Percentiles rank a stretch among this genome's conserved stretches.
Evolutionary conservation across 495 filamentous ascomycete genomes (phyloP).

Genomic region (Trichoderma asperelloides): DNA sequence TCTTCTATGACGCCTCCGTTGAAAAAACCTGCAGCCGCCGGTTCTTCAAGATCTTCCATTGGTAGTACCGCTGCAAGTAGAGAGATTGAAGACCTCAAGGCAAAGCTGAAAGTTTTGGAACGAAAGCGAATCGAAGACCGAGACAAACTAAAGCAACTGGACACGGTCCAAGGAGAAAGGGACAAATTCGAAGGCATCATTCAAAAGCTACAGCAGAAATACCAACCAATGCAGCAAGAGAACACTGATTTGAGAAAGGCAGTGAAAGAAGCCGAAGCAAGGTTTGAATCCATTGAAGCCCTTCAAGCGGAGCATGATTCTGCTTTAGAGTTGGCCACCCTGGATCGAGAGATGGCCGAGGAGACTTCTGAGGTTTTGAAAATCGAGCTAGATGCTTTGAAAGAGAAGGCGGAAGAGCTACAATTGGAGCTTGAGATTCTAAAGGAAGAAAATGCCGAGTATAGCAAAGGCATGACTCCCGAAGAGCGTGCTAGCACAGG

Average conservation of each 20-base stretch:
- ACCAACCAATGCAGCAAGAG: conserved; percentile 78
- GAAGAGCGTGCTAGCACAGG: conserved; percentile 81
- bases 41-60: conserved; percentile 20
- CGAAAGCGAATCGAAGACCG: conserved; percentile 76
- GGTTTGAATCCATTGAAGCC: conserved; percentile 58
- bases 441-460: conserved; percentile 76
- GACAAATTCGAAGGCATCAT: conserved; percentile 86
- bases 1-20: conserved; percentile 24
- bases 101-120: conserved; percentile 69
- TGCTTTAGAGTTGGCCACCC: conserved; percentile 73
- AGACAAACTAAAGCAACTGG: conserved; percentile 75
- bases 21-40: conserved; percentile 16
- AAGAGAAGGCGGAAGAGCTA: conserved; percentile 68
- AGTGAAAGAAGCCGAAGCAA: conserved; percentile 63
- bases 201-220: conserved; percentile 84
- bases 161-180: conserved; percentile 66
- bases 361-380: conserved; percentile 76
- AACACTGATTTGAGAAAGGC: conserved; percentile 64
- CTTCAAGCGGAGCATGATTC: conserved; percentile 76
- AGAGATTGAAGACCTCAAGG: conserved; percentile 71
- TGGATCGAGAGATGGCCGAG: conserved; percentile 95
- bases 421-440: conserved; percentile 82
- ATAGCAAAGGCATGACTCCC: conserved; percentile 72
- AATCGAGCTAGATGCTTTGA: conserved; percentile 70
- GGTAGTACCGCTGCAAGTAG: conserved; percentile 42